phyloP scores from a whole-genome alignment of 805 yeast genomes.

The Wickerhamomyces strasburgensis region DNA sequence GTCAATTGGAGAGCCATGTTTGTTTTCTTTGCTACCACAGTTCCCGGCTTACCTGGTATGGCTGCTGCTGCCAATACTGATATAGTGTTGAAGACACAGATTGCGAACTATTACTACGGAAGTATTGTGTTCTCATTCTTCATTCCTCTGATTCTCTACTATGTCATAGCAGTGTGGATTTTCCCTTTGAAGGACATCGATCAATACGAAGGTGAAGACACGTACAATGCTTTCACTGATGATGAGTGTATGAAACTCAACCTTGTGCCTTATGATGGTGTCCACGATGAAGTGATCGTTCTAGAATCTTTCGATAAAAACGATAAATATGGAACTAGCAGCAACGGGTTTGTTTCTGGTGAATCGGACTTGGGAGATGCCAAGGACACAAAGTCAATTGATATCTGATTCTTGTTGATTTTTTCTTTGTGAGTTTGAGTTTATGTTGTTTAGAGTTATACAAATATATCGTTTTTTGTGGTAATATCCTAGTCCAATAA shows the following conservation, averaged over 20 bases:
- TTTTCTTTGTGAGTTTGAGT: too few species aligned
- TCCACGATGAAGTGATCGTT: conserved; percentile 5
- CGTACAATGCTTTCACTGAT: conserved; percentile 26
- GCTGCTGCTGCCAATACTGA: conserved; percentile 27
- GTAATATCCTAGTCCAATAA: too few species aligned
- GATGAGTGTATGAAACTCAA: conserved; percentile 25
- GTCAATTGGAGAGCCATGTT: conserved; percentile 27
- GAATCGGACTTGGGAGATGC: neutral
- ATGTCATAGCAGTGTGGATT: conserved; percentile 20
- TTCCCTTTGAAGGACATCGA: conserved; percentile 23
- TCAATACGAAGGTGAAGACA: conserved; percentile 21
- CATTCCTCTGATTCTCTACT: conserved; percentile 25
- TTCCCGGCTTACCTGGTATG: conserved; percentile 37
- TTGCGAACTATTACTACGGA: conserved; percentile 27
- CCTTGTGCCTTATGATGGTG: conserved; percentile 19
- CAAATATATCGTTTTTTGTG: too few species aligned
- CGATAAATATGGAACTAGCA: neutral
- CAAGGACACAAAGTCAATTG: too few species aligned
- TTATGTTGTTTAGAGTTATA: too few species aligned
- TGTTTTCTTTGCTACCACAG: conserved; percentile 26
- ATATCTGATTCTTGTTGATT: too few species aligned
- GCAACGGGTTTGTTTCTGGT: neutral
- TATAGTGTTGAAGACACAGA: conserved; percentile 20
- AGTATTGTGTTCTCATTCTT: conserved; percentile 28
- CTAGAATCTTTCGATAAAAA: conserved; percentile 4